phyloP scores from a whole-genome alignment of 2,329 filamentous ascomycete species.

The Cordyceps cateniannulata region DNA sequence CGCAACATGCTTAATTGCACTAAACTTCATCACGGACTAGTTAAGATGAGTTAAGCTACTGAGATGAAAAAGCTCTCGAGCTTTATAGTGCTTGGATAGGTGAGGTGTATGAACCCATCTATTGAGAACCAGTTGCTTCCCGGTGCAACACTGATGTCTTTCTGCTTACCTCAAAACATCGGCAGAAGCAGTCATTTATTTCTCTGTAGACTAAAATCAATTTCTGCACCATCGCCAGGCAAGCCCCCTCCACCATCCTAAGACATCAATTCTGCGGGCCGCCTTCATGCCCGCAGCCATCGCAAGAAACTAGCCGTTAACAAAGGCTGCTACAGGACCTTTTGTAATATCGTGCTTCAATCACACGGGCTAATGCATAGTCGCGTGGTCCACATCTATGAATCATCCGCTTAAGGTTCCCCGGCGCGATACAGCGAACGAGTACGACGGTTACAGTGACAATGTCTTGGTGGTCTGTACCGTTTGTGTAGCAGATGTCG shows the following conservation, averaged over 20 bases:
- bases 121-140: neutral
- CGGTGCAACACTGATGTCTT: neutral
- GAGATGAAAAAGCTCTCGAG: neutral
- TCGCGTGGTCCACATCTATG: neutral
- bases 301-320: neutral
- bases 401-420: neutral
- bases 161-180: neutral
- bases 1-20: neutral
- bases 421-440: neutral
- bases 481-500: neutral
- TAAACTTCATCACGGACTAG: neutral
- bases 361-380: slow-evolving; percentile 1
- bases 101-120: neutral
- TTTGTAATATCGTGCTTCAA: neutral
- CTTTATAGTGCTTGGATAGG: neutral
- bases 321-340: neutral
- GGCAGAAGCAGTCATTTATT: neutral
- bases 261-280: neutral
- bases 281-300: neutral
- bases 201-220: neutral
- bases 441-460: neutral
- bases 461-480: neutral
- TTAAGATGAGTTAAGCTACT: neutral
- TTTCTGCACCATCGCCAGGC: neutral
- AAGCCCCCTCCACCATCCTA: slow-evolving; percentile 3